Percentiles rank a stretch among this genome's conserved stretches.
These are phyloP conservation scores for Lumnitzera littorea DNA, from an alignment of 345 rosid species.

Conservation along the genomic window DNA sequence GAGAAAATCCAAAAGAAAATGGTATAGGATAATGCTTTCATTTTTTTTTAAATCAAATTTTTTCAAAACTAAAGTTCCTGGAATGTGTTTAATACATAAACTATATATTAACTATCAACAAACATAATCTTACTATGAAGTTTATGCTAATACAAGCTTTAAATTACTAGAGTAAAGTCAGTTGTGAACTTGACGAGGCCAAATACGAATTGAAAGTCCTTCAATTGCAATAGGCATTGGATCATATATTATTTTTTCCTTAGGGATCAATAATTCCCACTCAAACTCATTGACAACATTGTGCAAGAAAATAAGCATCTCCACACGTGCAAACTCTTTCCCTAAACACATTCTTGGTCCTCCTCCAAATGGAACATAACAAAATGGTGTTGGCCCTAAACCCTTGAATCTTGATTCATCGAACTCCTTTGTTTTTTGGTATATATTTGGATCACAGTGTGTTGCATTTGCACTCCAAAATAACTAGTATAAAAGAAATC, in stretches of 20 bases:
- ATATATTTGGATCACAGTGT: constrained; percentile 12
- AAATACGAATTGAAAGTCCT: constrained; percentile 14
- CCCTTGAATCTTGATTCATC: constrained; percentile 15
- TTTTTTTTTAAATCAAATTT: no score
- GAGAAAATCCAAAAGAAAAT: no score
- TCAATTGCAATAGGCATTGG: constrained; percentile 10
- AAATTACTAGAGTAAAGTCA: background rate
- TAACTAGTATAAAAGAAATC: background rate
- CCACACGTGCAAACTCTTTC: constrained; percentile 7
- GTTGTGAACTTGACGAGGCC: background rate
- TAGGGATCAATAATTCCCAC: constrained; percentile 14
- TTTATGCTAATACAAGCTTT: no score
- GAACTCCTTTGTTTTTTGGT: constrained; percentile 10
- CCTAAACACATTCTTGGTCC: constrained; percentile 25
- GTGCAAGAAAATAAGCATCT: constrained; percentile 21
- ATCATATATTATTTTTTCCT: constrained; percentile 10
- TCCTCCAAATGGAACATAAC: constrained; percentile 21
- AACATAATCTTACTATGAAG: no score
- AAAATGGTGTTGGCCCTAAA: constrained; percentile 3
- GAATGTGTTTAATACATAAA: no score
- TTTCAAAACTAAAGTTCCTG: no score
- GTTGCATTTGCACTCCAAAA: constrained; percentile 4
- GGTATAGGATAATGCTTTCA: no score
- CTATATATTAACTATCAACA: no score
- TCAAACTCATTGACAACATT: constrained; percentile 14